Evolutionary conservation across 2,329 filamentous ascomycete species (phyloP).

Genomic region (Trichoderma simmonsii): DNA sequence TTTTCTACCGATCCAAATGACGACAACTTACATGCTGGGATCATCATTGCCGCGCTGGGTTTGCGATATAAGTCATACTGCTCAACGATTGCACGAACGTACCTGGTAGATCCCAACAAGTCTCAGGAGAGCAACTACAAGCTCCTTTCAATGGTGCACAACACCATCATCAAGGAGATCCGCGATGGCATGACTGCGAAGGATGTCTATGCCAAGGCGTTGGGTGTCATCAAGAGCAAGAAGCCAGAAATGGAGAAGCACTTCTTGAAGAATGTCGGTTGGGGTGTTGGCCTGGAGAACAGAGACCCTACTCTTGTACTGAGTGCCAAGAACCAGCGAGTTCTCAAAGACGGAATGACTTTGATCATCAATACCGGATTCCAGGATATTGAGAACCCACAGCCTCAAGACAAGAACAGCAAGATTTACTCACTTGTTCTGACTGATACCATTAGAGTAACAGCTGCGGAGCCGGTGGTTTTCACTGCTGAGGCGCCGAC

Average conservation of each 20-base stretch:
- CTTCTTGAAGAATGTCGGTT: slow-evolving; percentile 88
- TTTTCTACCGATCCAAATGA: slow-evolving; percentile 76
- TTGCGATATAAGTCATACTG: slow-evolving; percentile 95
- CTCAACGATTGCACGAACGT: slow-evolving; percentile 87
- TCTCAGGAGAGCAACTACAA: slow-evolving; percentile 94
- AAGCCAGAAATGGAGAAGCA: slow-evolving; percentile 95
- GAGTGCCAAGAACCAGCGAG: slow-evolving; percentile 79
- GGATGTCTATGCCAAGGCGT: slow-evolving; percentile 87
- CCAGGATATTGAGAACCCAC: slow-evolving; percentile 81
- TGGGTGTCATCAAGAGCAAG: slow-evolving; percentile 77
- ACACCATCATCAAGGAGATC: slow-evolving; percentile 84
- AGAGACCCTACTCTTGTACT: slow-evolving; percentile 79
- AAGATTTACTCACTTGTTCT: slow-evolving; percentile 86
- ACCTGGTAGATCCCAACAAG: slow-evolving; percentile 95
- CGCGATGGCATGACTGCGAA: slow-evolving; percentile 82
- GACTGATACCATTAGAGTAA: slow-evolving; percentile 90
- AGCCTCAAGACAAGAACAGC: slow-evolving; percentile 84
- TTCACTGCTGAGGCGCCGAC: slow-evolving; percentile 93
- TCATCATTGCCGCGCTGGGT: slow-evolving; percentile 89
- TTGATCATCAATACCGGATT: slow-evolving; percentile 87
- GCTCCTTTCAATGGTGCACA: slow-evolving; percentile 78
- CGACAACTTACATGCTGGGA: slow-evolving; percentile 80
- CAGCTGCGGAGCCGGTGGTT: slow-evolving; percentile 71
- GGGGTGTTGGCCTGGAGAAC: slow-evolving; percentile 88
- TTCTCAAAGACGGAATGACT: slow-evolving; percentile 95